phyloP scores from a whole-genome alignment of 768 basidiomycete species.

The Boletus rubroflammeus region DNA sequence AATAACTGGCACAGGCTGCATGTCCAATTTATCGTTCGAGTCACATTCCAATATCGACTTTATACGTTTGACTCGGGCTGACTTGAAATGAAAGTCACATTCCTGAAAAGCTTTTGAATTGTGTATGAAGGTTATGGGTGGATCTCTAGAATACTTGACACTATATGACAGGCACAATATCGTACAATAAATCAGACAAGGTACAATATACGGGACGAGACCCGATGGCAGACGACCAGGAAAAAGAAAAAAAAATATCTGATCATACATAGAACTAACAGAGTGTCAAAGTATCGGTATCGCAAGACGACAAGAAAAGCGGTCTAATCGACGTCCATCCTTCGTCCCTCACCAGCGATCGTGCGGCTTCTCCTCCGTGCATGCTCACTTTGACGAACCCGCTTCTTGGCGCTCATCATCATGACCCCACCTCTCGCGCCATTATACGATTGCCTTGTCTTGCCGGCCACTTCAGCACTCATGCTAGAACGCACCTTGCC shows the following conservation, averaged over 20 bases:
- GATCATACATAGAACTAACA: constrained; percentile 11
- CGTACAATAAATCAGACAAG: constrained; percentile 9
- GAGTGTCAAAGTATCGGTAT: constrained; percentile 8
- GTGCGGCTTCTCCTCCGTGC: constrained; percentile 51
- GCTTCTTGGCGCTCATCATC: constrained; percentile 66
- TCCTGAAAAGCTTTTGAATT: background rate
- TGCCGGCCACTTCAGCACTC: constrained; percentile 34
- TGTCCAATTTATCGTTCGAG: background rate
- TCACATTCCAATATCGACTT: background rate
- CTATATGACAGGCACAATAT: background rate
- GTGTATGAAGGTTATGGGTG: background rate
- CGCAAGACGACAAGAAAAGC: constrained; percentile 1
- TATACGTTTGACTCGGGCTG: background rate
- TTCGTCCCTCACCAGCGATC: constrained; percentile 12
- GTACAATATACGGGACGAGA: background rate
- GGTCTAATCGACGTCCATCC: constrained; percentile 14
- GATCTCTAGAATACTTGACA: background rate
- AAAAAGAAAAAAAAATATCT: background rate
- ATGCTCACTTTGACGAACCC: constrained; percentile 75
- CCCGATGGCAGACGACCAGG: background rate
- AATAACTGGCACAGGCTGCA: background rate
- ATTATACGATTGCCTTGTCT: constrained; percentile 19
- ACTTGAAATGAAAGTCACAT: background rate
- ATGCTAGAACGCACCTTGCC: constrained; percentile 50
- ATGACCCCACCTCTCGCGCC: constrained; percentile 35